Conservation (phyloP, 176 grass and related monocot genomes). For the Oryza punctata region DNA sequence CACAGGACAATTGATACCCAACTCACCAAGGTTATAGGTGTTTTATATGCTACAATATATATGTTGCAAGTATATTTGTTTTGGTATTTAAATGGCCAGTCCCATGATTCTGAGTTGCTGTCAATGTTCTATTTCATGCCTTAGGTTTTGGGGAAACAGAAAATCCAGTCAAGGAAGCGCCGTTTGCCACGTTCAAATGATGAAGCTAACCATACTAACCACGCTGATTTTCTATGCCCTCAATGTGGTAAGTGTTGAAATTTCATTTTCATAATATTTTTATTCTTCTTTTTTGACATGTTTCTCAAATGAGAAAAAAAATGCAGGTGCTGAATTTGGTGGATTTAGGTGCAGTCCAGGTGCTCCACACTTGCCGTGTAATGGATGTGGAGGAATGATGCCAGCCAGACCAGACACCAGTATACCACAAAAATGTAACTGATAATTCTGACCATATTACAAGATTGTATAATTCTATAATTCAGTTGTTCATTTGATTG, state of each 20-base stretch:
- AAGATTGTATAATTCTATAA: not conserved
- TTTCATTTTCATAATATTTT: not conserved
- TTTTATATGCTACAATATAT: not conserved
- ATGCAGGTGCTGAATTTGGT: constrained; percentile 72
- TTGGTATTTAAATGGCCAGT: constrained; percentile 9
- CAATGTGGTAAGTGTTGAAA: constrained; percentile 67
- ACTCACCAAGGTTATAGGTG: constrained; percentile 13
- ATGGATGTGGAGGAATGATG: constrained; percentile 75
- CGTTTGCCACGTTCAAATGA: constrained; percentile 48
- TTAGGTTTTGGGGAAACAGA: constrained; percentile 62
- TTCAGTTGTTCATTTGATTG: not conserved
- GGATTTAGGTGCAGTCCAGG: constrained; percentile 80
- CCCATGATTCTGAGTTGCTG: constrained; percentile 4
- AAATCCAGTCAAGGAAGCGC: constrained; percentile 67
- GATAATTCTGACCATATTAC: constrained; percentile 15
- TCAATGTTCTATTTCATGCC: constrained; percentile 20
- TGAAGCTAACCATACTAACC: constrained; percentile 37
- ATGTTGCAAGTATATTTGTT: not conserved
- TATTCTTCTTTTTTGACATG: not conserved
- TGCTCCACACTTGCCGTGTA: constrained; percentile 76
- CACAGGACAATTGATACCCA: not conserved
- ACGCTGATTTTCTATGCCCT: constrained; percentile 61
- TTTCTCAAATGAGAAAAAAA: constrained; percentile 39
- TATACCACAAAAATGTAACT: constrained; percentile 77
- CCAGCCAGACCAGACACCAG: constrained; percentile 66